phyloP scores from a whole-genome alignment of 257 asterid species.

The Datura wrightii region DNA sequence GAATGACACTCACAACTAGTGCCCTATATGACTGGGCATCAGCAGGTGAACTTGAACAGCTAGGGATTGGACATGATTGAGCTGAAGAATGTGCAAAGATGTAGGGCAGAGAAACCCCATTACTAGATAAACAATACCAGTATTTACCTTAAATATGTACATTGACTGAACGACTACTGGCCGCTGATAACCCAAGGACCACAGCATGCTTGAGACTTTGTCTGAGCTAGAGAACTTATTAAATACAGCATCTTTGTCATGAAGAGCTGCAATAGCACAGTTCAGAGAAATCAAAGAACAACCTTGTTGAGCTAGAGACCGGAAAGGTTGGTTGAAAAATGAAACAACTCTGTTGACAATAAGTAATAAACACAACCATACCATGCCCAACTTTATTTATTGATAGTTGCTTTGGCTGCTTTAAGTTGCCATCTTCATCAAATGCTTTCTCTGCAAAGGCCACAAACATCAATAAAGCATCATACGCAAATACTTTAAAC shows the following conservation, averaged over 20 bases:
- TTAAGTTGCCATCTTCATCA: conserved; percentile 68
- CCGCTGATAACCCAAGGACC: conserved; percentile 65
- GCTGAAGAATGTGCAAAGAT: not conserved
- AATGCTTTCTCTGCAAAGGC: conserved; percentile 71
- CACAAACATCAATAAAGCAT: conserved; percentile 28
- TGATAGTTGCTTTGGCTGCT: conserved; percentile 74
- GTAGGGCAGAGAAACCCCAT: not conserved
- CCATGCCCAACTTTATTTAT: conserved; percentile 94
- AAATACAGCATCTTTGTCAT: conserved; percentile 67
- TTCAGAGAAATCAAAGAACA: conserved; percentile 9
- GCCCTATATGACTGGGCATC: not conserved
- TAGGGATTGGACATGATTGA: not conserved
- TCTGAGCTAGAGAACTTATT: conserved; percentile 75
- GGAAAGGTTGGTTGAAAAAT: conserved; percentile 11
- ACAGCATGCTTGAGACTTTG: conserved; percentile 53
- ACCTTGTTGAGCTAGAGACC: not conserved
- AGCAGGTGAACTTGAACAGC: conserved; percentile 12
- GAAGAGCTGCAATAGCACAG: conserved; percentile 57
- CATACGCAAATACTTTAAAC: conserved; percentile 23
- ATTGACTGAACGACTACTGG: conserved; percentile 75
- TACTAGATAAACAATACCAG: not conserved
- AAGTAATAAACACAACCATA: conserved; percentile 37
- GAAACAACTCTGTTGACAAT: conserved; percentile 19
- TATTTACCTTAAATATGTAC: conserved; percentile 79
- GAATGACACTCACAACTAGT: not conserved